Base-by-base conservation (phyloP, 108 stramenopile species). In the Phaeodactylum tricornutum region DNA sequence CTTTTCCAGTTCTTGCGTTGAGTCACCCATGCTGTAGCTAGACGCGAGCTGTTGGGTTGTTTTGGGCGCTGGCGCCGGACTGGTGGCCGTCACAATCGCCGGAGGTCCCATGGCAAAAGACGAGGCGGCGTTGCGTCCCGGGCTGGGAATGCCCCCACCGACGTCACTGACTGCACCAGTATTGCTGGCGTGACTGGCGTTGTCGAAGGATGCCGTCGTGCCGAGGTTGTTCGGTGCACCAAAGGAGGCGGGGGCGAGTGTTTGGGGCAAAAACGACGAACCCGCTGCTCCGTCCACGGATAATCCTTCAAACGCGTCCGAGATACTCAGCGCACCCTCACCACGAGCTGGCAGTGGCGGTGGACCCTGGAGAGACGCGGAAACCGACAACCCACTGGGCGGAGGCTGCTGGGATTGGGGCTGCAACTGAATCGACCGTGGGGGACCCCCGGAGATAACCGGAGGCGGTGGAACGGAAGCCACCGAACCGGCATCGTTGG, bases 261-360 rank as follows among this genome's bases (percentile, higher is more conserved):
- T 52, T 57, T 22, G 16, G 24, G 22, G 61, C 56, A 45, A 57
- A 57, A 28, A 62, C 27, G 24, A 56, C 43, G 25, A 7, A 24
- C 12, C 22, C 41, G 15, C 7, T 6, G 45, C 27, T 7, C 24
- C 12, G 15, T 24, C 31, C 1, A 60, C 27, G 38, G 46, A 67
- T 21, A 91, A 36, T 24, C 79, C 88, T 25, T 85, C 88, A 58
- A 86, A 91, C 12, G 88, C 88, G 59, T 91, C 84, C 34, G 73
- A 69, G 43, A 91, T 72, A 35, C 64, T 71, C 66, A 69, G 53
- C 26, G 72, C 77, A 23, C 79, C 77, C 16, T 16, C 29, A 19
- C 29, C 48, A n/a, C n/a, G n/a, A 26, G 35, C 35, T 8, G 54
- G 33, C 19, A 55, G 42, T n/a, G 69, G 45, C 1, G 62, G 68